Evolutionary conservation across 2,329 filamentous ascomycete genomes (phyloP).

Genomic region (Fusarium setosum): DNA sequence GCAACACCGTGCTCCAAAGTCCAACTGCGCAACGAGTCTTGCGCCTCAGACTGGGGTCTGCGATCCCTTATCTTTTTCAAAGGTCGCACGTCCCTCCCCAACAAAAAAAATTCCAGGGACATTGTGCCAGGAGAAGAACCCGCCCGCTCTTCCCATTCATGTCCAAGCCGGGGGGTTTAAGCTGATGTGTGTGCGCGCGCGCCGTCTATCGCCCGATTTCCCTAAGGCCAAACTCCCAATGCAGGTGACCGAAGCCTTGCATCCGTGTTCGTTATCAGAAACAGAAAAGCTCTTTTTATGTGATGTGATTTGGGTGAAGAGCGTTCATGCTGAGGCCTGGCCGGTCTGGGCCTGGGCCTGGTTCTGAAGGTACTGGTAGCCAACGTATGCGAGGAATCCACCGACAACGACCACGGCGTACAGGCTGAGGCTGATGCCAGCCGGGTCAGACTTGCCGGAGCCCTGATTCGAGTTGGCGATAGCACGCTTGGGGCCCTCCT

Average conservation of each 20-base stretch:
- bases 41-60: constrained; percentile 34
- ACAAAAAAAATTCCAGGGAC: constrained; percentile 38
- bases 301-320: constrained; percentile 14
- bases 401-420: constrained; percentile 86
- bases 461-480: constrained; percentile 61
- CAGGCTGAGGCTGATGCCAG: constrained; percentile 78
- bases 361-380: constrained; percentile 84
- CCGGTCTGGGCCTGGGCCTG: constrained; percentile 52
- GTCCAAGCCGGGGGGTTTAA: constrained; percentile 32
- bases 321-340: constrained; percentile 42
- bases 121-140: constrained; percentile 18
- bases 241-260: constrained; percentile 28
- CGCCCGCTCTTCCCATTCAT: constrained; percentile 34
- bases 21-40: constrained; percentile 27
- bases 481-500: constrained; percentile 74
- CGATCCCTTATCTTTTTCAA: constrained; percentile 37
- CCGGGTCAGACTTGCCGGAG: constrained; percentile 56
- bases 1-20: constrained; percentile 38
- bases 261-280: constrained; percentile 27
- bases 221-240: constrained; percentile 41
- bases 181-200: constrained; percentile 24
- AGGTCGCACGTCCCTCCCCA: constrained; percentile 37
- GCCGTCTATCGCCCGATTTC: constrained; percentile 37
- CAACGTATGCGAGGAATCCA: constrained; percentile 80
- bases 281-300: constrained; percentile 24